A percentile compares a stretch with the other conserved stretches of the same genome.
Evolutionary conservation across 306 rosid species (phyloP).

Genomic region (Quercus rubra): DNA sequence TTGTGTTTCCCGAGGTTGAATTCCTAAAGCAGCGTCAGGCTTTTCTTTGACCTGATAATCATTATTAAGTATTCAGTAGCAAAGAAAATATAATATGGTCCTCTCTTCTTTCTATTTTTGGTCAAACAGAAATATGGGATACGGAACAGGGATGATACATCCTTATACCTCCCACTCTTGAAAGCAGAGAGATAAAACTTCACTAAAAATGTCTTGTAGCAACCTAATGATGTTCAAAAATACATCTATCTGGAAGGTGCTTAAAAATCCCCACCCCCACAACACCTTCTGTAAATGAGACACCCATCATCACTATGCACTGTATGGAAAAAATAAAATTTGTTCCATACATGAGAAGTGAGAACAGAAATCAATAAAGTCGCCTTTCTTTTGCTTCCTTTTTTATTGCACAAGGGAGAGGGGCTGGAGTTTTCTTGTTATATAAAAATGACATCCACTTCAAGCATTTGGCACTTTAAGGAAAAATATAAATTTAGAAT

Average conservation of each 20-base stretch:
- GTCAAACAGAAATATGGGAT: neutral
- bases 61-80: conserved; percentile 19
- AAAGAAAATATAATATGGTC: conserved; percentile 6
- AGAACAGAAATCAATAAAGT: neutral
- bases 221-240: neutral
- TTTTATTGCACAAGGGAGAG: neutral
- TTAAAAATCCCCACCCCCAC: neutral
- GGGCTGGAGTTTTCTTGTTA: neutral
- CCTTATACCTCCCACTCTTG: neutral
- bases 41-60: conserved; percentile 53
- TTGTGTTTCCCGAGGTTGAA: conserved; percentile 61
- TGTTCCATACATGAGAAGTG: neutral
- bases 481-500: conserved; percentile 16
- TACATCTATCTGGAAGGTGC: neutral
- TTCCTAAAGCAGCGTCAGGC: conserved; percentile 31
- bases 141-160: neutral
- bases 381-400: no score
- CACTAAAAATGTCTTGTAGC: neutral
- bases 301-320: neutral
- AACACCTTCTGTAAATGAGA: neutral
- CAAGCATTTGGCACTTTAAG: neutral
- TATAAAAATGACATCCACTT: neutral
- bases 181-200: neutral
- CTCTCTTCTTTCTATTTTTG: neutral
- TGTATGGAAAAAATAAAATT: neutral